phyloP scores from a whole-genome alignment of 2,329 filamentous ascomycete species.

The Thermothelomyces thermophilus region DNA sequence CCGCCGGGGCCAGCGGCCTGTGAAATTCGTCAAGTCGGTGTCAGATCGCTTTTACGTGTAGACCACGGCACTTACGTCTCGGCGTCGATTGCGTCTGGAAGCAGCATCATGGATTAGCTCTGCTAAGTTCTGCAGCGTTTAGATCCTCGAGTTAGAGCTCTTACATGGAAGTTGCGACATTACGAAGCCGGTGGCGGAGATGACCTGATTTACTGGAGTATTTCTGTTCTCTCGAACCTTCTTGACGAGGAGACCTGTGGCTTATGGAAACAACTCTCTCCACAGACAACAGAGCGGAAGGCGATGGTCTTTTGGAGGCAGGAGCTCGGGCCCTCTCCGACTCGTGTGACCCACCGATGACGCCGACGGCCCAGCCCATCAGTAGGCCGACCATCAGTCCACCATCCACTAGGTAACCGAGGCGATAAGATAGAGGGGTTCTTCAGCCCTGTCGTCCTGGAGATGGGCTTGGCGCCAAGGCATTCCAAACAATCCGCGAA shows the following conservation, averaged over 20 bases:
- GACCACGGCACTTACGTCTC: slow-evolving; percentile 62
- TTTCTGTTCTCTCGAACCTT: not conserved
- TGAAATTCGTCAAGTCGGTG: not conserved
- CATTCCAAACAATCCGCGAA: slow-evolving; percentile 9
- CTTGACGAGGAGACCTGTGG: not conserved
- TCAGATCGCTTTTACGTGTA: too few relatives aligned
- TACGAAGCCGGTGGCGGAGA: not conserved
- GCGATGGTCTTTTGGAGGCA: slow-evolving; percentile 4
- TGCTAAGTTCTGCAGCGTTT: not conserved
- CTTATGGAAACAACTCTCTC: not conserved
- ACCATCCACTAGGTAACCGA: slow-evolving; percentile 7
- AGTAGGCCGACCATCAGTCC: slow-evolving; percentile 1
- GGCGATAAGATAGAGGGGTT: slow-evolving; percentile 27
- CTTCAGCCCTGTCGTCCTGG: slow-evolving; percentile 19
- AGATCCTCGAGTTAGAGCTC: not conserved
- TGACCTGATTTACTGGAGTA: too few relatives aligned
- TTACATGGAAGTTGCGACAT: slow-evolving; percentile 28
- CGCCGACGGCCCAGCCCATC: too few relatives aligned
- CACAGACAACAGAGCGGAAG: not conserved
- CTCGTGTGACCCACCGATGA: slow-evolving; percentile 24
- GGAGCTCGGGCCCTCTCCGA: slow-evolving; percentile 20
- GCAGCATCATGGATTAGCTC: slow-evolving; percentile 17
- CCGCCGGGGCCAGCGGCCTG: slow-evolving; percentile 73
- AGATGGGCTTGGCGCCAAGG: slow-evolving; percentile 16
- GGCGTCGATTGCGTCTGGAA: slow-evolving; percentile 87